Evolutionary conservation across 2,329 filamentous ascomycete genomes (phyloP).

Genomic region (Colletotrichum sp.): DNA sequence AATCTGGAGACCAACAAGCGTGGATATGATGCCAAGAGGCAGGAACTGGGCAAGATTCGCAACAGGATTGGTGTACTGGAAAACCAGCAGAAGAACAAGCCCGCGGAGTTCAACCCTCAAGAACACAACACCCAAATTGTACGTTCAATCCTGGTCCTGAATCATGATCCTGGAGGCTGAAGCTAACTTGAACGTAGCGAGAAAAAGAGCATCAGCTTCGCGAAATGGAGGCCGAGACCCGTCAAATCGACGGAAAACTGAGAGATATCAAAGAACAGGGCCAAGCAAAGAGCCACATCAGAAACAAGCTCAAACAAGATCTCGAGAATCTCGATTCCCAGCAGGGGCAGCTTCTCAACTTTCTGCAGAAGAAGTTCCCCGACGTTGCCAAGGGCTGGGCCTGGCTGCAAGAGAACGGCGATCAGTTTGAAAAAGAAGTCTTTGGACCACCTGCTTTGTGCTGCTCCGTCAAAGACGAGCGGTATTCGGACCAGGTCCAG

Average conservation of each 20-base stretch:
- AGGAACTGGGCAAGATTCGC: constrained; percentile 54
- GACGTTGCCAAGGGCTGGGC: constrained; percentile 77
- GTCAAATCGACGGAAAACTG: constrained; percentile 42
- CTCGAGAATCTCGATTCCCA: constrained; percentile 72
- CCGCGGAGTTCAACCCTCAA: constrained; percentile 70
- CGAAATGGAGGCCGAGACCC: constrained; percentile 51
- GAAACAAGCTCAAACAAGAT: constrained; percentile 47
- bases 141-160: constrained; percentile 37
- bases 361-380: constrained; percentile 63
- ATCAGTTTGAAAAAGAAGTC: constrained; percentile 75
- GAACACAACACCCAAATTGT: constrained; percentile 78
- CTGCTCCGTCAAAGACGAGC: constrained; percentile 78
- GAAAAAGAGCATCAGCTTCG: constrained; percentile 62
- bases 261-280: constrained; percentile 47
- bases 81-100: constrained; percentile 64
- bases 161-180: neutral
- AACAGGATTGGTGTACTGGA: constrained; percentile 68
- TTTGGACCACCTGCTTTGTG: constrained; percentile 82
- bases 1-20: constrained; percentile 57
- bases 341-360: constrained; percentile 73
- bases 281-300: constrained; percentile 41
- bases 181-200: constrained; percentile 47
- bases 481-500: constrained; percentile 64
- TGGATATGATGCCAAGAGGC: constrained; percentile 53
- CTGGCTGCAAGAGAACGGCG: constrained; percentile 78